Evolutionary conservation across 139 green algal species (phyloP).

Genomic region (Tetradesmus obliquus): DNA sequence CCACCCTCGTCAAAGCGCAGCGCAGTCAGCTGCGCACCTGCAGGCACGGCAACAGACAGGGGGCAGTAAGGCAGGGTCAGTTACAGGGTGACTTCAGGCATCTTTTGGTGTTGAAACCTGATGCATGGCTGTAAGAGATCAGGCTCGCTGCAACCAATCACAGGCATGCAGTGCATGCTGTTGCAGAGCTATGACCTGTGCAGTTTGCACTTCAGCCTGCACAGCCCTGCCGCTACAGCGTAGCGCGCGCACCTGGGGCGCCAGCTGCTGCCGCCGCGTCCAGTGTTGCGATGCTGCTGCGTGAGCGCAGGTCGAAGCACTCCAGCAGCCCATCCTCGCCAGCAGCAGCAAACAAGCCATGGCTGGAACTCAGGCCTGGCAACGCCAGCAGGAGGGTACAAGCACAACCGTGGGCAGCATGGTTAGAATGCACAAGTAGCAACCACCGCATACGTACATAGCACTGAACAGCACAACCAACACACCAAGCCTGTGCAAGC

Average conservation of each 20-base stretch:
- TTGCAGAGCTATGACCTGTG: no score
- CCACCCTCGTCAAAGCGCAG: slow-evolving; percentile 88
- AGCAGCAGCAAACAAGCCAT: slow-evolving; percentile 86
- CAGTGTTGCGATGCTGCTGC: slow-evolving; percentile 66
- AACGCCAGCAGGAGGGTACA: not conserved
- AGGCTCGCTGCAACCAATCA: no score
- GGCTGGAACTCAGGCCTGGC: slow-evolving; percentile 68
- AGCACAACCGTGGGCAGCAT: not conserved
- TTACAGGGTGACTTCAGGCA: no score
- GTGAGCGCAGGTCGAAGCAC: slow-evolving; percentile 91
- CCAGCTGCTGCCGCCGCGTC: slow-evolving; percentile 76
- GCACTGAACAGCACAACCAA: not conserved
- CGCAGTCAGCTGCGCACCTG: slow-evolving; percentile 83
- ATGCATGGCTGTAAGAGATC: no score
- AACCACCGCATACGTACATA: not conserved
- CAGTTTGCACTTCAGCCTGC: not conserved
- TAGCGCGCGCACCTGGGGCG: slow-evolving; percentile 44
- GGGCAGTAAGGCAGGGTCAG: no score
- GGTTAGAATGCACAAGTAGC: not conserved
- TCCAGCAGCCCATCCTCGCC: slow-evolving; percentile 94
- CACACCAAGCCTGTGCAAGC: not conserved
- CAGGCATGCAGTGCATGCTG: no score
- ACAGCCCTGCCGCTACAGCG: not conserved
- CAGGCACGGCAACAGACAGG: not conserved
- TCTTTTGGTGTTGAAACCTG: no score